Base-by-base conservation (phyloP, 768 basidiomycete genomes). In the Calocybe indica region DNA sequence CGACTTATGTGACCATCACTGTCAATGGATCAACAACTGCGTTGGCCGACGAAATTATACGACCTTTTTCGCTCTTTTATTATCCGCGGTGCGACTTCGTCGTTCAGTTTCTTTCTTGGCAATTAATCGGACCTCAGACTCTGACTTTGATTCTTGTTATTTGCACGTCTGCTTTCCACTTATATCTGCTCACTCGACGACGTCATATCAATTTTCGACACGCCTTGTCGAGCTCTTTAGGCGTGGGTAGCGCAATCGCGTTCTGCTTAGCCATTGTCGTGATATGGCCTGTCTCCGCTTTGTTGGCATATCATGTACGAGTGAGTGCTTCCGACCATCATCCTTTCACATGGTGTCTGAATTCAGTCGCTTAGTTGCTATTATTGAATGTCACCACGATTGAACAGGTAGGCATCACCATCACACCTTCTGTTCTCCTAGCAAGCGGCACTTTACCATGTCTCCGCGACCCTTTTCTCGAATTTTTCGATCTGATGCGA, bases 31-130 rank as follows among this genome's bases (percentile, higher is more conserved):
- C 13, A 96, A 97, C 63, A 96, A 92, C 61, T 98, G 96, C 62
- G 78, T 99, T 36, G 96, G 96, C 6, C 80, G 91, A 36, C 83
- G 93, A 39, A 98, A 97, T 62, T 98, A 99, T 62, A 87, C 91
- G 12, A 76, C 83, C n/a, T 99, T 99, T 68, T 83, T 95, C 52
- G 81, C 79, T 0, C 81, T 94, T 54, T 73, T 99, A n/a, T 62
- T 84, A 36, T 79, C 81, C 33, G 78, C 83, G 8, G 88, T 92
- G 61, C 60, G 89, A 78, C 13, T 29, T 49, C 38, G 47, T 40
- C 58, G 52, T 49, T 30, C 30, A 32, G 45, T 45, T 36, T 15
- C n/a, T 34, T 13, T 13, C 28, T 15, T 37, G 5, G 39, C 33
- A 32, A 45, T 28, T 52, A 29, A 40, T 51, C 9, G 46, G 14